These are phyloP conservation scores for Hypoxylon fuscum DNA, from an alignment of 495 filamentous ascomycete species.

Conservation along the genomic window DNA sequence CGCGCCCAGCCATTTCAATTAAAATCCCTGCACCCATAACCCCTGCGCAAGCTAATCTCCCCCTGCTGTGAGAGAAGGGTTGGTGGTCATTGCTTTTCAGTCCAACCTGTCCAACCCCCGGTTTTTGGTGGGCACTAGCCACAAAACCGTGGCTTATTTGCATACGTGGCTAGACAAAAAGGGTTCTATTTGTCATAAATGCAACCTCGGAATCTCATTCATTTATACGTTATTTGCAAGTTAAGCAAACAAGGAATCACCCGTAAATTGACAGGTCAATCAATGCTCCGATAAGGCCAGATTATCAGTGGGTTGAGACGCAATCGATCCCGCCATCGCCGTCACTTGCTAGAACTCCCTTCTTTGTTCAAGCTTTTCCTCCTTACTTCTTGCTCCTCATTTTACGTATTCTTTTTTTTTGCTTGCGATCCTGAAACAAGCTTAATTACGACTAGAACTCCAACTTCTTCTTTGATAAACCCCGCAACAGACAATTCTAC, in stretches of 20 bases:
- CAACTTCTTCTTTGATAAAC: neutral
- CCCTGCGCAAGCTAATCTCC: constrained; percentile 25
- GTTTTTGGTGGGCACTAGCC: neutral
- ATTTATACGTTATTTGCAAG: constrained; percentile 11
- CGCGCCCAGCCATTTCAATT: constrained; percentile 49
- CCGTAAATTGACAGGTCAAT: constrained; percentile 20
- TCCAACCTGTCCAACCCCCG: neutral
- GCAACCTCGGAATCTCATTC: constrained; percentile 8
- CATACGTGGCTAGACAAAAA: too few species aligned
- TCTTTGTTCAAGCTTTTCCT: constrained; percentile 13
- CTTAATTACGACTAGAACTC: neutral
- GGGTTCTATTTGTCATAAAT: too few species aligned
- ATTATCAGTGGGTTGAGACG: constrained; percentile 38
- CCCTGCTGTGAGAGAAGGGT: neutral
- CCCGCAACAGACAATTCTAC: constrained; percentile 5
- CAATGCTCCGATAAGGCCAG: constrained; percentile 40
- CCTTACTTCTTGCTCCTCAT: neutral
- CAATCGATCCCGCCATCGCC: constrained; percentile 16
- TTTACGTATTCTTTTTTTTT: neutral
- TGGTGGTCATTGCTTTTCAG: neutral
- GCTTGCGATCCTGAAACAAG: neutral
- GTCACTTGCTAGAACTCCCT: constrained; percentile 4
- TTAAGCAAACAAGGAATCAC: constrained; percentile 1
- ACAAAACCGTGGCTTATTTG: neutral
- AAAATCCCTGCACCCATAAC: constrained; percentile 43